Conservation (phyloP, 2,329 filamentous ascomycete genomes). For the Colletotrichum horii region DNA sequence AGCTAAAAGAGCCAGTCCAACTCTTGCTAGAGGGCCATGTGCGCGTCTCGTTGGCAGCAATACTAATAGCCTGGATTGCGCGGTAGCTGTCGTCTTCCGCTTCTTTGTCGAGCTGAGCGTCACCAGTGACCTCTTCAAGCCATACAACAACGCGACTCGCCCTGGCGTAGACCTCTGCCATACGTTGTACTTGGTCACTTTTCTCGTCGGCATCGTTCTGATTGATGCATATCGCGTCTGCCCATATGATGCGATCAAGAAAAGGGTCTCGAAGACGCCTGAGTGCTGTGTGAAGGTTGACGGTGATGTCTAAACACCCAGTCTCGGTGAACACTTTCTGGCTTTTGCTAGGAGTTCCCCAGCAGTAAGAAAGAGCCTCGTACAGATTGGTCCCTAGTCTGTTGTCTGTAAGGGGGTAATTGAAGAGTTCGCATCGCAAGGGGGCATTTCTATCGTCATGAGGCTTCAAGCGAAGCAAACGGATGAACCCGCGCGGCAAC, state of each 20-base stretch:
- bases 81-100: no score
- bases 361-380: neutral
- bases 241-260: neutral
- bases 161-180: neutral
- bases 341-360: neutral
- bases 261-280: neutral
- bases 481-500: neutral
- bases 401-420: neutral
- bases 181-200: accelerated
- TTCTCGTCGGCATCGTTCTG: neutral
- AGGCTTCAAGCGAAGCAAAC: neutral
- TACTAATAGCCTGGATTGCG: neutral
- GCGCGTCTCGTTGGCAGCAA: no score
- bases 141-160: neutral
- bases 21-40: no score
- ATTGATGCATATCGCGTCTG: neutral
- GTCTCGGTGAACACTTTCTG: neutral
- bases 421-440: neutral
- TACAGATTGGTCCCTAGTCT: neutral
- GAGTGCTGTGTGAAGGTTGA: neutral
- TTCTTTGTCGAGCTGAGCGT: no score
- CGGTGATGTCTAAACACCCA: neutral
- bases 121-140: neutral
- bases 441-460: neutral
- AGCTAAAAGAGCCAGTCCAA: no score